A percentile compares a stretch with the other conserved stretches of the same genome.
Evolutionary conservation across 75 land plant genomes (phyloP).

Genomic region (Selaginella tamariscina): DNA sequence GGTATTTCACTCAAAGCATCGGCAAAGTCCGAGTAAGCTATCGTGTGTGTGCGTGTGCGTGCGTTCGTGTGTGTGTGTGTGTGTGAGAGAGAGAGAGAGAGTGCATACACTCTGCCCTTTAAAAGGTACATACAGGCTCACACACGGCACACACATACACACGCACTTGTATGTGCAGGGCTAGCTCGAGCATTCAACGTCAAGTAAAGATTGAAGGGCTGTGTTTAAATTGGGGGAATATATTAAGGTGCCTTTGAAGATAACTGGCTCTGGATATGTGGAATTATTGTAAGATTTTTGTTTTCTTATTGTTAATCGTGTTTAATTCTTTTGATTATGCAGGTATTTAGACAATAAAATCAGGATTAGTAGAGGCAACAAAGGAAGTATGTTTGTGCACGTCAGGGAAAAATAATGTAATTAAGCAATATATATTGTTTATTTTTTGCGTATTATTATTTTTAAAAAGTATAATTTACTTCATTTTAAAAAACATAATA

Average conservation of each 20-base stretch:
- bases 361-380: conserved; percentile 48
- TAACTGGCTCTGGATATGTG: conserved; percentile 33
- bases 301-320: not conserved
- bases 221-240: conserved; percentile 12
- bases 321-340: conserved; percentile 7
- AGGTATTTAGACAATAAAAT: conserved; percentile 70
- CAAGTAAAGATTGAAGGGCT: conserved; percentile 20
- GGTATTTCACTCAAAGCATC: conserved; percentile 39
- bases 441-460: too few relatives aligned
- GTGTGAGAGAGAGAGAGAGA: too few relatives aligned
- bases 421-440: not conserved
- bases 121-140: too few relatives aligned
- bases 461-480: too few relatives aligned
- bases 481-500: too few relatives aligned
- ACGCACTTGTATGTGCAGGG: conserved; percentile 17
- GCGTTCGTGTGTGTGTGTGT: too few relatives aligned
- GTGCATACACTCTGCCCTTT: too few relatives aligned
- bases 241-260: conserved; percentile 13
- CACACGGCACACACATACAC: too few relatives aligned
- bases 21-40: conserved; percentile 61
- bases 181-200: conserved; percentile 13
- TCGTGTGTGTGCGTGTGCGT: too few relatives aligned
- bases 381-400: conserved; percentile 40
- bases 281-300: conserved; percentile 21
- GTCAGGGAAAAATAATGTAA: not conserved